Evolutionary conservation across 1,284 basidiomycete species (phyloP), one percentile per base, ranked within the genome.

Genomic region (Cutaneotrichosporon daszewskae): DNA sequence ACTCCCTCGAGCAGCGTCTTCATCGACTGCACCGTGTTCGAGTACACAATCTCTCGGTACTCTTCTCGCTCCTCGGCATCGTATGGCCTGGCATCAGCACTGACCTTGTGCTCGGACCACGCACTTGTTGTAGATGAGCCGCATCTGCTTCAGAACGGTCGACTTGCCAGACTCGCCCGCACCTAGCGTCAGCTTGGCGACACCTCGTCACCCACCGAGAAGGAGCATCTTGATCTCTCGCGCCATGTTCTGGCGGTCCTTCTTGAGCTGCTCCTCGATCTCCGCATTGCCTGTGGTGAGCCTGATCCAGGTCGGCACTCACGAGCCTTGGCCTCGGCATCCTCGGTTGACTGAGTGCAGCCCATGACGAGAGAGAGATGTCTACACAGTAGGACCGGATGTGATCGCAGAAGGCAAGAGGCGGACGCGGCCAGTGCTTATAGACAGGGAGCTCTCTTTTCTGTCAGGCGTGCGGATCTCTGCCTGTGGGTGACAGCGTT

Each of bases 21-120:
- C 88, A 91, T 92, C 22, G 88, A 92, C 72, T 96, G 92, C 49
- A 96, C 81, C 9, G 91, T 95, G 72, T 96, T 96, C 43, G 88
- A 89, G 65, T 82, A 96, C 64, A 97, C 92, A 63, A 96, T 96
- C 73, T 96, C 92, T 72, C 90, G 90, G 80, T 95, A 96, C 31
- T 85, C 87, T 55, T 94, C 88, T 38, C 92, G 78, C 73, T 98
- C 94, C 57, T 84, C 81, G 47, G 84, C 81, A 53, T 86, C 88
- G 77, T 96, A 97, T 2, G 90, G 75, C 44, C 68, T 76, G 64
- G 17, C 20, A 13, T 36, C 17, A 54, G 47, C 27, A 38, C 2
- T 20, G 20, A n/a, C 13, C 27, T 7, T n/a, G 23, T 11, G 12
- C 13, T 8, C n/a, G 22, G n/a, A 23, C 3, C 5, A 41, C 69